Evolutionary conservation across 768 basidiomycete species (phyloP), one percentile per base, ranked within the genome.

Genomic region (Lactarius vividus): DNA sequence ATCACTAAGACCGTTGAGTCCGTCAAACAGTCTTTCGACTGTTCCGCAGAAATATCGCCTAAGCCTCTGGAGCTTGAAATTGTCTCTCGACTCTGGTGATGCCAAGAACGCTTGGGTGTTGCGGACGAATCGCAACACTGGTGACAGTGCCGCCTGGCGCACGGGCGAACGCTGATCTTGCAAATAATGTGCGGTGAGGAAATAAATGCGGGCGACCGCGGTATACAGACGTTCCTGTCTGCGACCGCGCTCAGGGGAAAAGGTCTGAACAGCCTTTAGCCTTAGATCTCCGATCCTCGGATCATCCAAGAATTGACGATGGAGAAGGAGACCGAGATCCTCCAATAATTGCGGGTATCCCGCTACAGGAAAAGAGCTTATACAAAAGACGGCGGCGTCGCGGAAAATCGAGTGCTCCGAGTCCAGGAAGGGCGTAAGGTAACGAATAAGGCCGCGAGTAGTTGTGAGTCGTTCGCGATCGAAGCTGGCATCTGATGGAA

Each of bases 21-120:
- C 89, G 69, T 93, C 89, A 66, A 95, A 94, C 11, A 97, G 82
- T 58, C 89, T 86, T 74, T 95, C 92, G 4, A 97, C 85, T 0
- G 89, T 86, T 23, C 92, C 90, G 72, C 95, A 97, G 75, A 96
- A 97, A 74, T 92, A 96, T 29, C 93, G 87, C 33, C 95, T 87
- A 35, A 96, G 79, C 9, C 88, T 84, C 68, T 96, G 92, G 31
- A 94, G 76, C 1, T 90, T 84, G 70, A 84, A 86, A 67, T 89
- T 89, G 57, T 93, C 89, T 31, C 89, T 85, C 71, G 87, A 84
- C 44, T 91, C 88, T 0, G 85, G 78, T 4, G 86, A 81, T 3
- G 84, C 83, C n/a, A 98, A 79, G 73, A 93, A 91, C 0, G 83
- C 75, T 68, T 93, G 88, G 6, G 91, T 95, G 69, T 88, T 89